Conservation (phyloP, 495 filamentous ascomycete genomes). For the Neurospora sp. region DNA sequence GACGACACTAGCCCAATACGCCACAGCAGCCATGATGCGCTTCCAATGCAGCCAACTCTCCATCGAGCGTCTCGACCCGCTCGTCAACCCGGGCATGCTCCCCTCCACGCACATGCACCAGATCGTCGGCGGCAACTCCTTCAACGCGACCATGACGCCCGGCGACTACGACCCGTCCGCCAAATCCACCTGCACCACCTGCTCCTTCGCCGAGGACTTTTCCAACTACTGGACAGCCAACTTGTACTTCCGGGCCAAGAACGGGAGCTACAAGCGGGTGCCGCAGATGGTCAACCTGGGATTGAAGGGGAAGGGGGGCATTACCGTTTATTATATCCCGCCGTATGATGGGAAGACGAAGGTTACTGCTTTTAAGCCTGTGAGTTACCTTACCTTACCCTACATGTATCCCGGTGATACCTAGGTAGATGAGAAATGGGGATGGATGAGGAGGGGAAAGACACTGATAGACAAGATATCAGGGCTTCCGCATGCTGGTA, state of each 20-base stretch:
- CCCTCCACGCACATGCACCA: slow-evolving; percentile 33
- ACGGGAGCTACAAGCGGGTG: slow-evolving; percentile 38
- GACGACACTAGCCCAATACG: slow-evolving; percentile 23
- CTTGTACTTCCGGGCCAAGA: slow-evolving; percentile 35
- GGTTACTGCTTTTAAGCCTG: slow-evolving; percentile 36
- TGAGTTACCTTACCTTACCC: background rate
- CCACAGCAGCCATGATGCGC: slow-evolving; percentile 31
- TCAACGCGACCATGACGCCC: slow-evolving; percentile 31
- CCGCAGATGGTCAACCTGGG: slow-evolving; percentile 37
- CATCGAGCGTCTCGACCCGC: slow-evolving; percentile 33
- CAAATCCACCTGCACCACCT: slow-evolving; percentile 29
- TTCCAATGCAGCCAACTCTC: slow-evolving; percentile 36
- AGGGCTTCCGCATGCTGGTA: slow-evolving; percentile 36
- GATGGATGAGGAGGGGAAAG: too few species aligned
- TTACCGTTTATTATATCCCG: slow-evolving; percentile 42
- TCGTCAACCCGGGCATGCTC: slow-evolving; percentile 31
- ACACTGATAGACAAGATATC: background rate
- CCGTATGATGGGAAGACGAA: slow-evolving; percentile 33
- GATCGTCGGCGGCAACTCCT: slow-evolving; percentile 32
- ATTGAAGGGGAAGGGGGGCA: slow-evolving; percentile 29
- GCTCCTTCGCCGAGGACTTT: slow-evolving; percentile 31
- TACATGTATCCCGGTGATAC: too few species aligned
- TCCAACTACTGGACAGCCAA: slow-evolving; percentile 38
- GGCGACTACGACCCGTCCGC: slow-evolving; percentile 23
- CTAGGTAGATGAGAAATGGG: too few species aligned